These are phyloP conservation scores for Phytophthora tubulina DNA, from an alignment of 352 stramenopile genomes.

Conservation along the genomic window DNA sequence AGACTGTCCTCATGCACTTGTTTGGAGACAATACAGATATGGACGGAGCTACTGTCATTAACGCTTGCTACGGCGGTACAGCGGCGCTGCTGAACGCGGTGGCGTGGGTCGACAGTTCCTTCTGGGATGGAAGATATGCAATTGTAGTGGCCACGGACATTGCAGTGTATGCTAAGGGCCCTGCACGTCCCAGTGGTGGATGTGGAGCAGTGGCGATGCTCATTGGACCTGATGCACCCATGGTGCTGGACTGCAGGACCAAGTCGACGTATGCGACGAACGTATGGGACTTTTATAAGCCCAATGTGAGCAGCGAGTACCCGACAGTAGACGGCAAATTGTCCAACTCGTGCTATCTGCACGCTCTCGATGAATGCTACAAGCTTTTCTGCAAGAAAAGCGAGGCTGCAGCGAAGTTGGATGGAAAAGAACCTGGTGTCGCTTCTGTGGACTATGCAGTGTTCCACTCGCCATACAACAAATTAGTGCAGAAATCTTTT, in stretches of 20 bases:
- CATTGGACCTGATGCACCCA: constrained; percentile 94
- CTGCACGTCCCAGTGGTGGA: constrained; percentile 91
- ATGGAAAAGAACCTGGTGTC: constrained; percentile 42
- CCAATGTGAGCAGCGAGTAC: constrained; percentile 93
- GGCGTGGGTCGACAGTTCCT: constrained; percentile 95
- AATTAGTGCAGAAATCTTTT: constrained; percentile 98
- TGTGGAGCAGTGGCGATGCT: constrained; percentile 96
- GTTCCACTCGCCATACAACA: constrained; percentile 99
- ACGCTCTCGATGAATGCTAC: constrained; percentile 96
- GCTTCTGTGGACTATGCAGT: constrained; percentile 92
- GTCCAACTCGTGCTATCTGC: constrained; percentile 96
- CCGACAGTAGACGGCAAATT: constrained; percentile 95
- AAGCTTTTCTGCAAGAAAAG: constrained; percentile 90
- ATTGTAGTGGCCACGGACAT: constrained; percentile 98
- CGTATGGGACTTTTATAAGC: constrained; percentile 99
- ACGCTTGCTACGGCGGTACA: constrained; percentile 98
- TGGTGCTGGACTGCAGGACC: constrained; percentile 91
- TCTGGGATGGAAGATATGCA: constrained; percentile 94
- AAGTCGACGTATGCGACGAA: constrained; percentile 93
- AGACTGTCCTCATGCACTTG: constrained; percentile 84
- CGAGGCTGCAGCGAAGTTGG: constrained; percentile 28
- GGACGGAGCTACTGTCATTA: constrained; percentile 95
- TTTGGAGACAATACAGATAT: constrained; percentile 71
- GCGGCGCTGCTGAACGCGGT: constrained; percentile 97
- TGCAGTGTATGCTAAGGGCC: constrained; percentile 95